Evolutionary conservation across 257 asterid species (phyloP).

Genomic region (Solanum okadae): DNA sequence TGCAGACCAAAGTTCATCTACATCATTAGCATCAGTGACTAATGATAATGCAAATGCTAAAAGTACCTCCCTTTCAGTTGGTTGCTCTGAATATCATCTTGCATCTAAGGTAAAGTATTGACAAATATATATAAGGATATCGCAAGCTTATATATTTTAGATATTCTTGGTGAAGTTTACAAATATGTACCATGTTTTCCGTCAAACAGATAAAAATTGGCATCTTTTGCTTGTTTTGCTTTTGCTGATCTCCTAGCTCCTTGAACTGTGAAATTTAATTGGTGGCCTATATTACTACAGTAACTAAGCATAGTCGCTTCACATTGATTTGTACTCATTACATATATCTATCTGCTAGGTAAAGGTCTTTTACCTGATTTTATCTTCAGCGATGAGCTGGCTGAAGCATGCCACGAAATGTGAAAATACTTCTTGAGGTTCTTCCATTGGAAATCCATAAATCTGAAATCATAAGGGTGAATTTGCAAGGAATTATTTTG

Average conservation of each 20-base stretch:
- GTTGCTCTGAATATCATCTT: constrained; percentile 56
- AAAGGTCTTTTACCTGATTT: not conserved
- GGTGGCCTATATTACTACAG: not conserved
- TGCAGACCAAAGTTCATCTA: constrained; percentile 19
- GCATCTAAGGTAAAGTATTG: constrained; percentile 14
- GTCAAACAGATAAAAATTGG: not conserved
- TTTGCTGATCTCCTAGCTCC: not conserved
- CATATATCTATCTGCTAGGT: not conserved
- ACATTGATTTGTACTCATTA: not conserved
- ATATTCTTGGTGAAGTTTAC: not conserved
- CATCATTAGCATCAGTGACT: constrained; percentile 10
- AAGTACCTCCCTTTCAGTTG: constrained; percentile 22
- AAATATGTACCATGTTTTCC: not conserved
- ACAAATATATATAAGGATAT: not conserved
- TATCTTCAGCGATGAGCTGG: not conserved
- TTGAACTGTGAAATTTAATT: not conserved
- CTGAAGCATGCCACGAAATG: not conserved
- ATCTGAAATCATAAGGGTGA: not conserved
- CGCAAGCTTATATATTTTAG: not conserved
- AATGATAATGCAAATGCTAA: constrained; percentile 10
- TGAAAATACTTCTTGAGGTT: not conserved
- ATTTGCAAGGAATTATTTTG: not conserved
- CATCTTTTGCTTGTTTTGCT: not conserved
- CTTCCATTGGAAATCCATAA: not conserved
- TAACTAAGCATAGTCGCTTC: not conserved